Base-by-base conservation (phyloP, 805 yeast genomes). In the Maudiozyma pseudohumilis region DNA sequence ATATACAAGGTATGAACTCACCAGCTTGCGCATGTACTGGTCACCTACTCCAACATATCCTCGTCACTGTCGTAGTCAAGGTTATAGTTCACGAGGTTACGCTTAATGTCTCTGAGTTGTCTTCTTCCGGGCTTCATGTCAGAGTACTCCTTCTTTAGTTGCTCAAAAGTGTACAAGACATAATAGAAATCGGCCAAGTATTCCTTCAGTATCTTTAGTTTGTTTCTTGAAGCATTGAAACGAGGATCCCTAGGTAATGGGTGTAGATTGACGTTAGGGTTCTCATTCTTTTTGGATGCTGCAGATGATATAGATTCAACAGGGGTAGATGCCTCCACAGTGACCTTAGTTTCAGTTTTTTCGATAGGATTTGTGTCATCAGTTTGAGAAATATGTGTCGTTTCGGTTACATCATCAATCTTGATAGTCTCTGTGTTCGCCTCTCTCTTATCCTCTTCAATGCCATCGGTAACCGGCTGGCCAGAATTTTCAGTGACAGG, bases 121-220 rank as follows among this genome's bases (percentile, higher is more conserved):
- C 62, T 47, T 18, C 46, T 50, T 12, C 55, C 52, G 10, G 54
- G 49, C 24, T 47, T 41, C 46, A 55, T 46, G 29, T 49, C 56
- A 13, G 48, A 48, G 61, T 82, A 85, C 41, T 66, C 71, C 10
- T 81, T 76, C 54, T 72, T 72, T 50, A 86, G 65, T 43, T 68
- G 65, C 59, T 78, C 83, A 56, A 66, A 81, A 52, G 78, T 84
- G n/a, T 60, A 46, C 46, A 83, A 66, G 25, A 85, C 63, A 34
- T 35, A 41, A 16, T 40, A 41, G 21, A 48, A 26, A 16, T 44
- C 43, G 2, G 34, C 21, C n/a, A 52, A 25, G 32, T 46, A 49
- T 13, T 49, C 52, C 15, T 39, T 41, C 20, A 52, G 32, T 6
- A 46, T 39, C 15, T 41, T 30, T 29, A 50, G 18, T 31, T 40